Base-by-base conservation (phyloP, 148 eudicot genomes). In the Vaccinium vitisidaea region DNA sequence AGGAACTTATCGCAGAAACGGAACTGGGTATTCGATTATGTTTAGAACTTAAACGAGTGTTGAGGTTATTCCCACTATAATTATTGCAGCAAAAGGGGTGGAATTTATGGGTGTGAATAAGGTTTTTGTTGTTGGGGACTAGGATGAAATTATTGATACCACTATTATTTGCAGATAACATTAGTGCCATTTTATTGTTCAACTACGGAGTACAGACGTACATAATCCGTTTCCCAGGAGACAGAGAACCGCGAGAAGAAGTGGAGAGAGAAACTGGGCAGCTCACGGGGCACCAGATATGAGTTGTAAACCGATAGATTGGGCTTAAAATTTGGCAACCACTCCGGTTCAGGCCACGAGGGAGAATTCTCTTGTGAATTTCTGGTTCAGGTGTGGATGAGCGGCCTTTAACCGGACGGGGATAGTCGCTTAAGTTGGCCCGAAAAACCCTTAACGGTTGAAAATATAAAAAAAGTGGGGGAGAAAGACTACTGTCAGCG, bases 1-100 rank as follows among this genome's bases (percentile, higher is more conserved):
- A 69, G 56, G 84, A 69, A 82, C 49, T 82, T 30, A 56, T 19
- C 2, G 78, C 84, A 36, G 65, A 82, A 30, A 71, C 46, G 18
- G 50, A 43, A 43, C 46, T 32, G 78, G 39, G 56, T 79, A 19
- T 79, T 18, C 59, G 59, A 23, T 19, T 32, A 55, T 30, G 11
- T 54, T 53, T 79, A 39, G 67, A 79, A 16, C 25, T 55, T 30
- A 32, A 79, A 30, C 32, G 16, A 30, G 23, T 55, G 18, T 55
- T 52, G 2, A 27, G 80, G 27, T 2, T 25, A 7, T 52, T 1
- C 27, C 8, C 6, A 16, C 2, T 25, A 23, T 25, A 23, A 25
- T 27, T 65, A 23, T 23, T 23, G 71, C 7, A 5, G 1, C 39
- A 54, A 16, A 27, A 6, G 49, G 27, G 43, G 4, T 25, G 19